Evolutionary conservation across 805 yeast genomes (phyloP), one percentile per base, ranked within the genome.

Genomic region (Metschnikowia sp.): DNA sequence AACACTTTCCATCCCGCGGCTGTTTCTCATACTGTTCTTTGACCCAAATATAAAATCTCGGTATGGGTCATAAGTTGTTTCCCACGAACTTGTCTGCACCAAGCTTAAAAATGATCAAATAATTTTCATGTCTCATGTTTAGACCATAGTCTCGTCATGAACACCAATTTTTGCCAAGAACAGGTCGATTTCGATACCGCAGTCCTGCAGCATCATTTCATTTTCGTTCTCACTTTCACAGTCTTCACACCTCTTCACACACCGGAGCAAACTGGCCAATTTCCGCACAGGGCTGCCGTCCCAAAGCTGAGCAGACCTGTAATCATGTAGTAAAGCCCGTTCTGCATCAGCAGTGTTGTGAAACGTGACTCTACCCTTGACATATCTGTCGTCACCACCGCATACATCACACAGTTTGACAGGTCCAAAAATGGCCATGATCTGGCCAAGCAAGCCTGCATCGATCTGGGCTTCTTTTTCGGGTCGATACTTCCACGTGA

Each of bases 391-490:
- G n/a, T 57, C 33, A 29, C 32, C 5, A 37, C 33, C 30, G 29
- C 40, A 40, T 12, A 47, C 38, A 11, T 46, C 31, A 12, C 42
- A 37, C 5, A 50, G 47, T 1, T 51, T 30, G 11, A 78, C 57
- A 0, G 63, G 52, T 1, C 83, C 84, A 59, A 78, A 79, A 2
- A 71, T 71, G 15, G 55, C 54, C 81, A 79, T 75, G 28, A 79
- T 60, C 39, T 65, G 59, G 19, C 36, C 22, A 18, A 79, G 57
- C 2, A 70, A 59, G 1, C 65, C 72, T 1, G 50, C 53, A 19
- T 62, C 64, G 18, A 76, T 58, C 18, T 61, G 48, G 1, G 57
- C 70, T 12, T 57, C 54, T 5, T 74, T 39, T 38, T 69, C 72
- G 6, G 65, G 65, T 47, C 68, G 68, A 39, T 66, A 64, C 53